Evolutionary conservation across 768 basidiomycete genomes (phyloP).

Genomic region (Asterophora parasitica): DNA sequence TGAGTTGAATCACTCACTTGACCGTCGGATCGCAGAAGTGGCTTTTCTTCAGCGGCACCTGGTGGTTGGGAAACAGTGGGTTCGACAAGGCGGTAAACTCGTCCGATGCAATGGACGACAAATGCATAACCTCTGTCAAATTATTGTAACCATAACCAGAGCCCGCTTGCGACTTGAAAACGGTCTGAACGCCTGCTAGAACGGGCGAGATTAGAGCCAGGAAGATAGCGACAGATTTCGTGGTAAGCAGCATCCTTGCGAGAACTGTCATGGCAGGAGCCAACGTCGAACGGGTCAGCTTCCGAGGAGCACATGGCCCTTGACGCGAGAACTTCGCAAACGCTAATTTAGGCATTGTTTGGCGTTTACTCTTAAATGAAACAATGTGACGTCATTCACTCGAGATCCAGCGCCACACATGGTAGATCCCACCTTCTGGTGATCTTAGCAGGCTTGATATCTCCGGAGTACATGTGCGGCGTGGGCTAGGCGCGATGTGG

Average conservation of each 20-base stretch:
- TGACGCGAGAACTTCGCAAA: background rate
- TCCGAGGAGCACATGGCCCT: no score
- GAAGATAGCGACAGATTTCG: background rate
- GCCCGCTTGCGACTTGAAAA: background rate
- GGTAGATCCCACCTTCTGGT: no score
- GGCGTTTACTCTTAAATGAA: no score
- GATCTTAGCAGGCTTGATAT: no score
- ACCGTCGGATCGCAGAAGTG: slow-evolving; percentile 63
- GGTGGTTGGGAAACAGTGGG: slow-evolving; percentile 47
- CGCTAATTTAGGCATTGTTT: background rate
- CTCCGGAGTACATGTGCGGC: no score
- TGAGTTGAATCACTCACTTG: slow-evolving; percentile 34
- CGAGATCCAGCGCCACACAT: no score
- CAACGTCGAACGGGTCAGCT: background rate
- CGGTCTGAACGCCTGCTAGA: slow-evolving; percentile 8
- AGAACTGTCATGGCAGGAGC: background rate
- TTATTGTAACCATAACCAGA: background rate
- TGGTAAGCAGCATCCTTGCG: background rate
- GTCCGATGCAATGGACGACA: slow-evolving; percentile 24
- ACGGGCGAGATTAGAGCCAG: background rate
- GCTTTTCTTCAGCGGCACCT: slow-evolving; percentile 56
- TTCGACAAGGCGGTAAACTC: slow-evolving; percentile 39
- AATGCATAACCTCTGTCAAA: slow-evolving; percentile 14
- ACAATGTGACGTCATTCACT: no score
- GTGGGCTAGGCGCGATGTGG: no score